These are phyloP conservation scores for Acanthamoeba royreba DNA, from an alignment of 208 protist species.

Conservation along the genomic window DNA sequence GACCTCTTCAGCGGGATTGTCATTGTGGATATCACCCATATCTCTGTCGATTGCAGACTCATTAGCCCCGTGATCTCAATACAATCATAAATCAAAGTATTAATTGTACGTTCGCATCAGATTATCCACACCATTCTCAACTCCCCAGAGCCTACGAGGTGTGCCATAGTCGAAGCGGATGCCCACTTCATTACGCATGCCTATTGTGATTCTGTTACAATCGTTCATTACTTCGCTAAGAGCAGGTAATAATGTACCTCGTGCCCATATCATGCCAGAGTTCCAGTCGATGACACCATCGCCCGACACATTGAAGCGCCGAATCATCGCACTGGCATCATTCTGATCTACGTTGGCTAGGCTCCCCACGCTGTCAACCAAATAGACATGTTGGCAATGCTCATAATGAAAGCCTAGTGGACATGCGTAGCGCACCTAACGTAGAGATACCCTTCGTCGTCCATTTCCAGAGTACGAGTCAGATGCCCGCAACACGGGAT, in stretches of 20 bases:
- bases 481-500: not conserved
- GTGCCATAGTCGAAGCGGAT: not conserved
- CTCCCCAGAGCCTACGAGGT: not conserved
- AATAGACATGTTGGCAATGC: too few relatives aligned
- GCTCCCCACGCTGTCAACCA: not conserved
- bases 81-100: not conserved
- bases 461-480: not conserved
- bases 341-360: not conserved
- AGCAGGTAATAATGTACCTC: not conserved
- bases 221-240: not conserved
- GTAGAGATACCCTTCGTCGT: not conserved
- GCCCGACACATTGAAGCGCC: not conserved
- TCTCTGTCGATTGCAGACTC: not conserved
- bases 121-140: not conserved
- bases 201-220: not conserved
- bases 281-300: not conserved
- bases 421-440: not conserved
- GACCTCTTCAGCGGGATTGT: constrained; percentile 25
- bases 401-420: not conserved
- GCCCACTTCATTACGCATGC: not conserved
- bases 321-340: not conserved
- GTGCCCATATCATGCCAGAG: not conserved
- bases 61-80: not conserved
- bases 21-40: constrained; percentile 7
- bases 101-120: not conserved